phyloP scores from a whole-genome alignment of 176 grass and related monocot species.

The Aegilops bicornis region DNA sequence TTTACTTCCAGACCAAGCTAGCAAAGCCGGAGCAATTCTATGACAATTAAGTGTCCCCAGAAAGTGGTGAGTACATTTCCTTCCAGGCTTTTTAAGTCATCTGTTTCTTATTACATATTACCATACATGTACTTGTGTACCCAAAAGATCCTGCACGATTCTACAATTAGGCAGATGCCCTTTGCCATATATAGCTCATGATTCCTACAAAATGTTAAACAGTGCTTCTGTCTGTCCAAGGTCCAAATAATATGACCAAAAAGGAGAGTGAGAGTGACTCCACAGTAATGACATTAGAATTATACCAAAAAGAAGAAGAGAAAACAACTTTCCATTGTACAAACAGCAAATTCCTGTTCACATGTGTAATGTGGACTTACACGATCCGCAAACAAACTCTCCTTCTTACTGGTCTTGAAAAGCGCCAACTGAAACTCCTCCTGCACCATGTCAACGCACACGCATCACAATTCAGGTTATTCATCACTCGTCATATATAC shows the following conservation, averaged over 20 bases:
- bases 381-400: conserved; percentile 91
- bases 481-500: background rate
- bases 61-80: too few species aligned
- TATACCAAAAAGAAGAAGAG: background rate
- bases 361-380: conserved; percentile 40
- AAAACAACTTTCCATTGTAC: background rate
- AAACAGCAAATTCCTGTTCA: background rate
- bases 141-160: background rate
- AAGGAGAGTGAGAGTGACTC: background rate
- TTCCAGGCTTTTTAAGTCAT: too few species aligned
- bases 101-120: too few species aligned
- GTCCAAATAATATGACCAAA: background rate
- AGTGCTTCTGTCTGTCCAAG: background rate
- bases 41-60: background rate
- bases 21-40: background rate
- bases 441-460: conserved; percentile 42
- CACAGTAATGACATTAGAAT: background rate
- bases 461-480: conserved; percentile 11
- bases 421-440: conserved; percentile 95
- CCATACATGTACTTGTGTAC: too few species aligned
- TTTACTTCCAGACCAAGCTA: background rate
- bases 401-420: conserved; percentile 96
- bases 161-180: background rate
- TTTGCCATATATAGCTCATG: background rate
- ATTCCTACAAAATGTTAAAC: background rate